A percentile compares a stretch with the other conserved stretches of the same genome.
These are phyloP conservation scores for Neurospora sp. DNA, from an alignment of 2,329 filamentous ascomycete genomes.

Conservation along the genomic window DNA sequence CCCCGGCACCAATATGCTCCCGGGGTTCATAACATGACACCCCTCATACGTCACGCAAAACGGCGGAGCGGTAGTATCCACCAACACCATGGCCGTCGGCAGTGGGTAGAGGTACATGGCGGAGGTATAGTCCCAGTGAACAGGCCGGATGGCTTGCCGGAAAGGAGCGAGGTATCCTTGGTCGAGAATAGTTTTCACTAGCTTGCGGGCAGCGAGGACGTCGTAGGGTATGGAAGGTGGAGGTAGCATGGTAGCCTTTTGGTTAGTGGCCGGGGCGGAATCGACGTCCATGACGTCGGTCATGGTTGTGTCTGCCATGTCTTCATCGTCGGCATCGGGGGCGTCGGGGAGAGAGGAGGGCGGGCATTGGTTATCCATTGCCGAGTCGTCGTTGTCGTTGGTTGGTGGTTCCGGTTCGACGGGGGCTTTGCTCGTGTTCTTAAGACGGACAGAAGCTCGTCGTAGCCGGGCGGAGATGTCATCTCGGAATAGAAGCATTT, in stretches of 20 bases:
- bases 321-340: slow-evolving; percentile 12
- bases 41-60: slow-evolving; percentile 91
- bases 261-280: slow-evolving; percentile 1
- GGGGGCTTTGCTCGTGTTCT: slow-evolving; percentile 26
- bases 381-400: slow-evolving; percentile 25
- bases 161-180: slow-evolving; percentile 87
- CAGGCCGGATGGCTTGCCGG: slow-evolving; percentile 63
- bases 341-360: slow-evolving; percentile 12
- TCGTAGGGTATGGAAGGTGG: slow-evolving; percentile 32
- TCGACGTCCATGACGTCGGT: slow-evolving; percentile 31
- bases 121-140: slow-evolving; percentile 80
- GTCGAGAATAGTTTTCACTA: slow-evolving; percentile 86
- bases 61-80: slow-evolving; percentile 69
- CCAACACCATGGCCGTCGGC: slow-evolving; percentile 72
- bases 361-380: slow-evolving; percentile 24
- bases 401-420: not conserved
- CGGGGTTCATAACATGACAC: slow-evolving; percentile 92
- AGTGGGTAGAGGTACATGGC: slow-evolving; percentile 77
- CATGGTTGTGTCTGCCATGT: slow-evolving; percentile 16
- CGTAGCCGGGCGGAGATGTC: slow-evolving; percentile 73
- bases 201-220: slow-evolving; percentile 54
- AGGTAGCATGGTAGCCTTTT: not conserved
- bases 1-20: slow-evolving; percentile 60
- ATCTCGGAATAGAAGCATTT: slow-evolving; percentile 80
- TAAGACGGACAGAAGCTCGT: slow-evolving; percentile 64